These are phyloP conservation scores for Solanum piurae DNA, from an alignment of 257 asterid species.

Conservation along the genomic window DNA sequence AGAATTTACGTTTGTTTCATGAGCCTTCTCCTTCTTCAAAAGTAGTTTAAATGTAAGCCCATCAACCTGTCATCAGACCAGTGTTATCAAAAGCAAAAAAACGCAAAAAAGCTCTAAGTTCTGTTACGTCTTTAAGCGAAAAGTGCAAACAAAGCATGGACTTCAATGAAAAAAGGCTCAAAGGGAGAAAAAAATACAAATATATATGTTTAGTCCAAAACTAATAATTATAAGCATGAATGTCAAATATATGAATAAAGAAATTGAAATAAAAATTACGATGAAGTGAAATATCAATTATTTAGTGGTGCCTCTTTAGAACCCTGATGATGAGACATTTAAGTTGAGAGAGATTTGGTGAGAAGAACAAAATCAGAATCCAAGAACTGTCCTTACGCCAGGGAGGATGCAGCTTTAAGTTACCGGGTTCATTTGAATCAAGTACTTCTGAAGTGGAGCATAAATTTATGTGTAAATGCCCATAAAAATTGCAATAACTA, in stretches of 20 bases:
- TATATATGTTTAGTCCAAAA: too few species aligned
- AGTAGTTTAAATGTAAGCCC: slow-evolving; percentile 58
- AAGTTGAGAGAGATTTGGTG: neutral
- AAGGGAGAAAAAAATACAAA: neutral
- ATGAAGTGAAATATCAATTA: neutral
- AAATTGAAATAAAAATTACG: too few species aligned
- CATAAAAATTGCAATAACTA: neutral
- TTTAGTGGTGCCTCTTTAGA: neutral
- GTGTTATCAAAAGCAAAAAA: neutral
- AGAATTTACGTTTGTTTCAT: slow-evolving; percentile 79
- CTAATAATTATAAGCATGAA: neutral
- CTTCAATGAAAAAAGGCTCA: neutral
- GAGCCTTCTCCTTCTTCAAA: slow-evolving; percentile 77
- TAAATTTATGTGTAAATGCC: neutral
- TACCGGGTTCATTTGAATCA: neutral
- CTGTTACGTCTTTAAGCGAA: neutral
- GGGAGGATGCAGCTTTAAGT: neutral
- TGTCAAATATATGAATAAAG: neutral
- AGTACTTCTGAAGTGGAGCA: neutral
- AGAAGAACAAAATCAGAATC: neutral
- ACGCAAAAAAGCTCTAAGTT: neutral
- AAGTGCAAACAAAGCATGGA: neutral
- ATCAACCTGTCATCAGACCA: slow-evolving; percentile 17
- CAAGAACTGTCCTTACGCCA: neutral
- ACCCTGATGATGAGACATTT: neutral